Conservation (phyloP, 2,329 filamentous ascomycete species). For the Xylariaceae sp. region DNA sequence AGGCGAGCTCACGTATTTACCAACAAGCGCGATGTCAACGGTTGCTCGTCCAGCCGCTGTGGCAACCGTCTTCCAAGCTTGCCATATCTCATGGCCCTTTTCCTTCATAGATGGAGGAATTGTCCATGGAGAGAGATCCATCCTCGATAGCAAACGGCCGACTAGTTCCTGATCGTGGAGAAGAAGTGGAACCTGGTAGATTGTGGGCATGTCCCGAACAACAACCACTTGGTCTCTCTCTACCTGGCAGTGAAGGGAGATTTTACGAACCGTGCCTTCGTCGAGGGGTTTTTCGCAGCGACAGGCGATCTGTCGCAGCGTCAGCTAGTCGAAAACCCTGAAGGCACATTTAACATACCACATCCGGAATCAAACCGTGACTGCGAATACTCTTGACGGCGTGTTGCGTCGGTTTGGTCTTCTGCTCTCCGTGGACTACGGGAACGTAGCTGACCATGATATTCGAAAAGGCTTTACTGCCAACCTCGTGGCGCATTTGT, state of each 20-base stretch:
- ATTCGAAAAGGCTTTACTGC: constrained; percentile 78
- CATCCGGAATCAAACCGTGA: constrained; percentile 69
- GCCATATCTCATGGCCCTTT: constrained; percentile 70
- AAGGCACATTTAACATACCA: constrained; percentile 46
- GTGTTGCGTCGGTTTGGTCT: constrained; percentile 95
- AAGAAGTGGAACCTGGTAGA: constrained; percentile 93
- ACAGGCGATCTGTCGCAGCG: constrained; percentile 70
- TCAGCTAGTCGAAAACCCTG: constrained; percentile 18
- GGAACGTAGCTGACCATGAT: constrained; percentile 90
- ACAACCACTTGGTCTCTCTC: constrained; percentile 80
- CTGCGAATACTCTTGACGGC: constrained; percentile 82
- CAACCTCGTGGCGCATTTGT: constrained; percentile 69
- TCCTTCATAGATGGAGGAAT: constrained; percentile 52
- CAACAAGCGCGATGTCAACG: constrained; percentile 82
- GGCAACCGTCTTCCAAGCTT: constrained; percentile 73
- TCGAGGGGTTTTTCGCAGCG: constrained; percentile 79
- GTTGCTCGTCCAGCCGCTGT: constrained; percentile 65
- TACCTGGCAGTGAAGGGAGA: constrained; percentile 86
- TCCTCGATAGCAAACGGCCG: constrained; percentile 54
- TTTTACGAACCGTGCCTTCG: constrained; percentile 74
- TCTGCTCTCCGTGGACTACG: constrained; percentile 68
- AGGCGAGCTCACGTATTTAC: constrained; percentile 83
- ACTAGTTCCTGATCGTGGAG: constrained; percentile 79
- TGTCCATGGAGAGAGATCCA: constrained; percentile 61
- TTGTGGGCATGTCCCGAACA: constrained; percentile 86